Conservation (phyloP, 331 rosid species). For the Rhamnella rubrinervis region DNA sequence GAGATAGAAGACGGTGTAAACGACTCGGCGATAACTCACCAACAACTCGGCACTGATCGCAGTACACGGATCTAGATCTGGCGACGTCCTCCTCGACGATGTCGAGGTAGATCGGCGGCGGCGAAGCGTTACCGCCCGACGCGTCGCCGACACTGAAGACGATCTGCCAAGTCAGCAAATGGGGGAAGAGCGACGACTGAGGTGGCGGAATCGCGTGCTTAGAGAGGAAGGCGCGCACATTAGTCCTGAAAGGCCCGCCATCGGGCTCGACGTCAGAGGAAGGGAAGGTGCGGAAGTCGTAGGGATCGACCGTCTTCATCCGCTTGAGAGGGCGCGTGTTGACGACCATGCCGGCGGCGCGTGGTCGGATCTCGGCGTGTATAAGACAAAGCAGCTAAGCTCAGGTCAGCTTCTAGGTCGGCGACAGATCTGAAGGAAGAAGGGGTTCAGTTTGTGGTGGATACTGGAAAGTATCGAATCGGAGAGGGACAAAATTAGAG, state of each 20-base stretch:
- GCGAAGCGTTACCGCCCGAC: slow-evolving; percentile 37
- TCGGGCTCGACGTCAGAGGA: slow-evolving; percentile 15
- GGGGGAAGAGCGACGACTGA: slow-evolving; percentile 80
- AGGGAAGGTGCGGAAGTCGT: slow-evolving; percentile 73
- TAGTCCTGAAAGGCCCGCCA: slow-evolving; percentile 65
- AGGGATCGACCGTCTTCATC: slow-evolving; percentile 83
- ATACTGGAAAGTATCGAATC: no score
- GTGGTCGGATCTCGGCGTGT: slow-evolving; percentile 12
- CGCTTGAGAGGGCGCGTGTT: slow-evolving; percentile 74
- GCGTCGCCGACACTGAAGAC: slow-evolving; percentile 63
- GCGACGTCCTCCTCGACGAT: slow-evolving; percentile 91
- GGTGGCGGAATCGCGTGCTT: slow-evolving; percentile 82
- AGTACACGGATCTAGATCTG: slow-evolving; percentile 81
- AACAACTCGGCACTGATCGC: slow-evolving; percentile 98
- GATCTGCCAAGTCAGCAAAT: slow-evolving; percentile 87
- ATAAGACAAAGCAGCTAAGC: no score
- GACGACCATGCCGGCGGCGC: slow-evolving; percentile 68
- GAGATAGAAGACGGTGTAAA: slow-evolving; percentile 11
- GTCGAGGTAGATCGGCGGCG: slow-evolving; percentile 65
- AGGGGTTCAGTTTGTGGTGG: no score
- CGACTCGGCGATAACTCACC: slow-evolving; percentile 70
- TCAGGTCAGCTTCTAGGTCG: no score
- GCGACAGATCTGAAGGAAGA: no score
- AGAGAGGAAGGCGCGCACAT: slow-evolving; percentile 54
- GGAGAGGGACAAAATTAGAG: no score